phyloP scores from a whole-genome alignment of 2,329 filamentous ascomycete species.

The Epichloe hybrida region DNA sequence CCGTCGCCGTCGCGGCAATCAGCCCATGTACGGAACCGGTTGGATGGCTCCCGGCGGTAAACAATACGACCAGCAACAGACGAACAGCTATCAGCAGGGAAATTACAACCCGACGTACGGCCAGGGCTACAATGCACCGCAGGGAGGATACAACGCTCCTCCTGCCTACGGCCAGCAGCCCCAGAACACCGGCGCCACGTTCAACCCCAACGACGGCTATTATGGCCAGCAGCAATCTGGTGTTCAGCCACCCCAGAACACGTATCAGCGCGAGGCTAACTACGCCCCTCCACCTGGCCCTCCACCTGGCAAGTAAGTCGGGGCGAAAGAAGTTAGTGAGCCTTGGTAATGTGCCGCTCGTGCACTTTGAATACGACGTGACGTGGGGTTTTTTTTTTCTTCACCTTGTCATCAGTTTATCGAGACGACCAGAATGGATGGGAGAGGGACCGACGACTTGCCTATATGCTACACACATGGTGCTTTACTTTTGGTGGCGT shows the following conservation, averaged over 20 bases:
- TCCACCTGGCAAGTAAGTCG: constrained; percentile 44
- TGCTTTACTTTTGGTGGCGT: not conserved
- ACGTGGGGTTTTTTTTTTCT: not conserved
- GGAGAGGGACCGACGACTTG: not conserved
- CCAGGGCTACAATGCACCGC: constrained; percentile 14
- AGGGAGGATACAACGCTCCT: constrained; percentile 25
- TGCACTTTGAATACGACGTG: not conserved
- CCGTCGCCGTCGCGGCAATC: constrained; percentile 51
- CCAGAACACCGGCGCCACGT: constrained; percentile 37
- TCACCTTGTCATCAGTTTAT: not conserved
- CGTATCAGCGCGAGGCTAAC: constrained; percentile 38
- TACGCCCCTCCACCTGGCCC: constrained; percentile 59
- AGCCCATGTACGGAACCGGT: constrained; percentile 69
- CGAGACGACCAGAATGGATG: not conserved
- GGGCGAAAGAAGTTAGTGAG: not conserved
- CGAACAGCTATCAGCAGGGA: constrained; percentile 12
- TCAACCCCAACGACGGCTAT: constrained; percentile 46
- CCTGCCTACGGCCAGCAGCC: constrained; percentile 32
- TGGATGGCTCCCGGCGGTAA: constrained; percentile 54
- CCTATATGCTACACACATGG: not conserved
- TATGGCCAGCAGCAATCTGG: constrained; percentile 44
- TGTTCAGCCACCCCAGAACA: constrained; percentile 43
- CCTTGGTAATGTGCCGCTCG: not conserved
- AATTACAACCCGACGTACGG: constrained; percentile 11
- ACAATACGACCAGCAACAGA: constrained; percentile 18